These are phyloP conservation scores for Hansenula lynferdii DNA, from an alignment of 1,139 yeast genomes.

Conservation along the genomic window DNA sequence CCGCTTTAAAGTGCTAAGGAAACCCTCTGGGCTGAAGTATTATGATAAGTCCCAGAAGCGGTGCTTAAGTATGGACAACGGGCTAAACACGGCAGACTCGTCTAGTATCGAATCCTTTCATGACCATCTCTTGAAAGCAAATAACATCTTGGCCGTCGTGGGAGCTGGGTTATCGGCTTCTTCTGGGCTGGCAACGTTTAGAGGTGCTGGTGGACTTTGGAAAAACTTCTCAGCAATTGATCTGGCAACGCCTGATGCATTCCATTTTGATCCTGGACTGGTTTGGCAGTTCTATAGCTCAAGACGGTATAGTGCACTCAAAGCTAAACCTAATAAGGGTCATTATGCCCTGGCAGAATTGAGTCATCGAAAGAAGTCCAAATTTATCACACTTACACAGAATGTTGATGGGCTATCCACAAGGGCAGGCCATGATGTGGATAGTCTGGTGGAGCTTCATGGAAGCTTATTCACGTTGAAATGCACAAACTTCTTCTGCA, in stretches of 20 bases:
- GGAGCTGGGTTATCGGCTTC: constrained; percentile 84
- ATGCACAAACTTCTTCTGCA: constrained; percentile 76
- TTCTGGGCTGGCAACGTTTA: constrained; percentile 71
- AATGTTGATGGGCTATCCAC: constrained; percentile 74
- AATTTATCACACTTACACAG: constrained; percentile 66
- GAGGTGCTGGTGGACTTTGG: constrained; percentile 78
- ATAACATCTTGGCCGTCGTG: constrained; percentile 64
- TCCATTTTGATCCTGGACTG: constrained; percentile 72
- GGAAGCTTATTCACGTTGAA: constrained; percentile 70
- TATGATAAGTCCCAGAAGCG: neutral
- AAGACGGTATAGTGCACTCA: constrained; percentile 58
- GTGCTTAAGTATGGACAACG: constrained; percentile 5
- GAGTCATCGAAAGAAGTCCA: constrained; percentile 29
- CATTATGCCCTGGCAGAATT: constrained; percentile 65
- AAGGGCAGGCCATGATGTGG: constrained; percentile 56
- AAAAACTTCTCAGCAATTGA: constrained; percentile 74
- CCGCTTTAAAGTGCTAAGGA: too few species aligned
- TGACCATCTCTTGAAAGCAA: constrained; percentile 43
- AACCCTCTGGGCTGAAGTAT: neutral
- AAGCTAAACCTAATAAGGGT: constrained; percentile 68
- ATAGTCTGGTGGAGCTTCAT: constrained; percentile 59
- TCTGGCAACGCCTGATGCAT: constrained; percentile 88
- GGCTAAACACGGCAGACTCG: constrained; percentile 6
- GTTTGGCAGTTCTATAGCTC: constrained; percentile 88
- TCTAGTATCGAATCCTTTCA: constrained; percentile 46